phyloP scores from a whole-genome alignment of 495 filamentous ascomycete genomes.

The Aspergillus funiculosus region DNA sequence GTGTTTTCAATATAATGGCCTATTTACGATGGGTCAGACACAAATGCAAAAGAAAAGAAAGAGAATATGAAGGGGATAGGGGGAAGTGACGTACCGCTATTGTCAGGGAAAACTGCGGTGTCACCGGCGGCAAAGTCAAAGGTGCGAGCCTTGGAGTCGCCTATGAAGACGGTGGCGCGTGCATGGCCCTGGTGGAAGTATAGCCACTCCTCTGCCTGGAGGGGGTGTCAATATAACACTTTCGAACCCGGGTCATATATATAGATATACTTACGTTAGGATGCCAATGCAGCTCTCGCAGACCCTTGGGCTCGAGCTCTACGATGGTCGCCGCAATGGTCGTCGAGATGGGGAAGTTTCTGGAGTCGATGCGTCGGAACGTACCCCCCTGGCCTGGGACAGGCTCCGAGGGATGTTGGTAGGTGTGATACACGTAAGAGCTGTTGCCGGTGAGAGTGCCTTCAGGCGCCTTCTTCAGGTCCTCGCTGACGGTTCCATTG shows the following conservation, averaged over 20 bases:
- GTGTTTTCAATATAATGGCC: constrained; percentile 64
- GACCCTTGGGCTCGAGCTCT: constrained; percentile 51
- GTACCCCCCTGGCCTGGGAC: constrained; percentile 55
- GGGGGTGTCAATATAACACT: background rate
- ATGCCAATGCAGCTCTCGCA: constrained; percentile 64
- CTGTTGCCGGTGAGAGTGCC: constrained; percentile 47
- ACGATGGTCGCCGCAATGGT: constrained; percentile 59
- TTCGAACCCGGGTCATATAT: background rate
- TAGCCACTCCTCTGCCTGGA: constrained; percentile 57
- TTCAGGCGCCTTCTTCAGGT: constrained; percentile 42
- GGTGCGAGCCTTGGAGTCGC: constrained; percentile 50
- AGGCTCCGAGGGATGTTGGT: constrained; percentile 44
- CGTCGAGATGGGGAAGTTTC: constrained; percentile 54
- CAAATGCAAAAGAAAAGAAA: constrained; percentile 1
- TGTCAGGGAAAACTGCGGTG: constrained; percentile 61
- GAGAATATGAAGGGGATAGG: too few relatives aligned
- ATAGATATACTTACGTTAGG: constrained; percentile 46
- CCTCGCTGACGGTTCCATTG: constrained; percentile 46
- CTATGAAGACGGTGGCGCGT: constrained; percentile 57
- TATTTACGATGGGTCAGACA: background rate
- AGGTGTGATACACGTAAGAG: constrained; percentile 52
- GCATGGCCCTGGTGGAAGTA: constrained; percentile 57
- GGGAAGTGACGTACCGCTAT: constrained; percentile 37
- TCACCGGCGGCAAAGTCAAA: constrained; percentile 61
- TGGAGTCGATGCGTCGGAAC: constrained; percentile 55